Evolutionary conservation across 352 stramenopile genomes (phyloP), one percentile per base, ranked within the genome.

Genomic region (Pythium grandisporangium): DNA sequence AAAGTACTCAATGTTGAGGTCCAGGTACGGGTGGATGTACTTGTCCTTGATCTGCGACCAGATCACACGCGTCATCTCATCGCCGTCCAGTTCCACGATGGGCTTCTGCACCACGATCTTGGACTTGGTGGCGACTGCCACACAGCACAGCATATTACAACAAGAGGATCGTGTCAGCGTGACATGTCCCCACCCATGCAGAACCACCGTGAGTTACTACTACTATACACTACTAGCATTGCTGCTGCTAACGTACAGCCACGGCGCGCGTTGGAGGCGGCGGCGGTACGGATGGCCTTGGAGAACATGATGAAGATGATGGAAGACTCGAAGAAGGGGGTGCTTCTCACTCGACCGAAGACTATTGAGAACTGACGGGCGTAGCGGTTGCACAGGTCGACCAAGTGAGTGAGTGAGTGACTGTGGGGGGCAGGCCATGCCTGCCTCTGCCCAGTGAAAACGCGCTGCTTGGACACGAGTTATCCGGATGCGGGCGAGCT

Each of bases 1-100:
- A 48, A 79, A 88, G 63, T 87, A 87, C 55, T 87, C 70, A 43
- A 86, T 81, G 44, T 86, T 61, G 27, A 90, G 47, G 55, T 88
- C 74, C 43, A 88, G 43, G 58, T 81, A 87, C 20, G 77, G 77
- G 44, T 75, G 55, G 59, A 88, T 88, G 48, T 84, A 70, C 64
- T 75, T 79, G 37, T 75, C 63, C 51, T 75, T 74, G 49, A 79
- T 79, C 48, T 75, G 57, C 48, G 58, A 65, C 64, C 61, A 76
- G 44, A 80, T 75, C 32, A 79, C 57, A 46, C 76, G 69, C 32
- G 76, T 90, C 76, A 90, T 90, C 53, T 90, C 73, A 42, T 90
- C 76, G 19, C 76, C 76, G 37, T 87, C 73, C 3, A 90, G 56
- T 48, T 91, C 77, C 22, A 87, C 73, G 23, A 88, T 70, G 27